These are phyloP conservation scores for Diaporthe nobilis DNA, from an alignment of 2,329 filamentous ascomycete genomes.

Conservation along the genomic window DNA sequence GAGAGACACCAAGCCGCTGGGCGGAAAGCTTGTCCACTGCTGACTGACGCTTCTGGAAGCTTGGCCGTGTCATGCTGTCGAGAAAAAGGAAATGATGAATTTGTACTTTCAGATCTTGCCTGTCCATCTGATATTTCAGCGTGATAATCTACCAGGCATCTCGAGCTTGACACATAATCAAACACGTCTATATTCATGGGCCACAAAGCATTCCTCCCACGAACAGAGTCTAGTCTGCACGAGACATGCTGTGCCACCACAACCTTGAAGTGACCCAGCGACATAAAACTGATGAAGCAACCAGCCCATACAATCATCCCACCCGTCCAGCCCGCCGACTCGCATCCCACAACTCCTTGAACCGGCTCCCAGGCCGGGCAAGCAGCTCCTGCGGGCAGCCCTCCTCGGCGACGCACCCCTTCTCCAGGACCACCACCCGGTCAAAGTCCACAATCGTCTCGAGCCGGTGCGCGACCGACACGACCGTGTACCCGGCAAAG, in stretches of 20 bases:
- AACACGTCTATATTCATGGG: background rate
- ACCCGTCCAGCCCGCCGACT: slow-evolving; percentile 20
- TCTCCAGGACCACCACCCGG: slow-evolving; percentile 63
- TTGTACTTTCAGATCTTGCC: no score
- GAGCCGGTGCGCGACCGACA: slow-evolving; percentile 54
- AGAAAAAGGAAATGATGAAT: background rate
- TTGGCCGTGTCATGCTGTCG: slow-evolving; percentile 4
- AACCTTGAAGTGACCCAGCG: no score
- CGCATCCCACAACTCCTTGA: slow-evolving; percentile 34
- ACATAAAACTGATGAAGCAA: no score
- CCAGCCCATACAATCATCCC: background rate
- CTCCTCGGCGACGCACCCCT: slow-evolving; percentile 47
- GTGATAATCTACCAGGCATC: no score
- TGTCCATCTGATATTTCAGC: no score
- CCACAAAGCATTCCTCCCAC: no score
- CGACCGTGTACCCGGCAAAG: slow-evolving; percentile 69
- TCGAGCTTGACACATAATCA: no score
- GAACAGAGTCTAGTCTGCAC: no score
- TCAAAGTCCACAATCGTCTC: slow-evolving; percentile 65
- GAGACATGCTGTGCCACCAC: background rate
- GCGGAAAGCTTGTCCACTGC: slow-evolving; percentile 22
- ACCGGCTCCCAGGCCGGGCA: slow-evolving; percentile 6
- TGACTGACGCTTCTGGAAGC: background rate
- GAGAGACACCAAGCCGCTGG: slow-evolving; percentile 24
- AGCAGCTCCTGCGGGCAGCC: slow-evolving; percentile 26